Conservation (phyloP, 2,329 filamentous ascomycete genomes). For the Neofusicoccum laricinum region DNA sequence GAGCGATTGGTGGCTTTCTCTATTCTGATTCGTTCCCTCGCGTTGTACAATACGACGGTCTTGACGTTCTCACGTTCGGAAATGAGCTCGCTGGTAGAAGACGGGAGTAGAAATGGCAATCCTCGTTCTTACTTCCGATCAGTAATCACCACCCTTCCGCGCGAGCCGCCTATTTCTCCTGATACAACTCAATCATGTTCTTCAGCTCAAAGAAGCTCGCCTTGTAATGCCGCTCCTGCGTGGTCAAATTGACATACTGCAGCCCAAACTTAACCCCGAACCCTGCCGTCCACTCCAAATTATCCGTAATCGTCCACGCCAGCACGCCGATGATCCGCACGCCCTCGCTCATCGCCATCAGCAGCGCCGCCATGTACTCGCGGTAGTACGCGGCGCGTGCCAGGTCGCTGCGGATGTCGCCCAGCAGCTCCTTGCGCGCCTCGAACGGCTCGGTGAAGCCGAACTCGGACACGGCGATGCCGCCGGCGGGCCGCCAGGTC, state of each 20-base stretch:
- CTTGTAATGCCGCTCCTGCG: conserved; percentile 36
- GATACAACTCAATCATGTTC: conserved; percentile 30
- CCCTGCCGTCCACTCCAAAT: conserved; percentile 35
- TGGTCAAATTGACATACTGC: conserved; percentile 38
- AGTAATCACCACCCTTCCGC: background rate
- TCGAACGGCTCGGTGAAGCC: conserved; percentile 38
- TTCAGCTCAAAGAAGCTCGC: conserved; percentile 39
- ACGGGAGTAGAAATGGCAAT: no score
- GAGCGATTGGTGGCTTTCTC: no score
- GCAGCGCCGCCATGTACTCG: conserved; percentile 32
- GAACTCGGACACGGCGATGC: conserved; percentile 36
- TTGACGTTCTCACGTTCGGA: no score
- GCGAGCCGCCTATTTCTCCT: conserved; percentile 18
- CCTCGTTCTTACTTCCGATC: no score
- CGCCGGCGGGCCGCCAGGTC: conserved; percentile 28
- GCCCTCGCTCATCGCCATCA: conserved; percentile 34
- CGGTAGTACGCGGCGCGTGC: conserved; percentile 30
- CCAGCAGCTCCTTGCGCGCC: conserved; percentile 26
- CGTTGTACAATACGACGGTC: no score
- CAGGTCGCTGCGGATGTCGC: conserved; percentile 30
- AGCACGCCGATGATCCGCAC: conserved; percentile 35
- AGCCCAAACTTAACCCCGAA: conserved; percentile 32
- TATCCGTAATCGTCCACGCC: conserved; percentile 38
- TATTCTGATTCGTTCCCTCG: no score
- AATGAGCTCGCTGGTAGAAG: no score